These are phyloP conservation scores for Panellus pusillus DNA, from an alignment of 768 basidiomycete species.

Conservation along the genomic window DNA sequence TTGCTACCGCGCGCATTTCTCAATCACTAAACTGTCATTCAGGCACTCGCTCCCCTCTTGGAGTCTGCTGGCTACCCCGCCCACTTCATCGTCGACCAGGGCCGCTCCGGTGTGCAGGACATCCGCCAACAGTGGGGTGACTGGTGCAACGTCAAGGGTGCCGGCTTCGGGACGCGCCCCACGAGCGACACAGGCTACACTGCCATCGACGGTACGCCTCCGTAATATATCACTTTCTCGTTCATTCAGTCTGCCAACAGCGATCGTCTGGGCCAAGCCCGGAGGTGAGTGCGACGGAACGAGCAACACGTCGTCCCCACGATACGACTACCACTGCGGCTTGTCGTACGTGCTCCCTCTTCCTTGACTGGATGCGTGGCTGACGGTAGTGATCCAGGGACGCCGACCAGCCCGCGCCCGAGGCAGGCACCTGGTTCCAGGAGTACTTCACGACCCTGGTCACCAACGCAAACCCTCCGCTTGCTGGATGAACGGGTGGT, in stretches of 20 bases:
- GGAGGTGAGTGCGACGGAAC: constrained; percentile 70
- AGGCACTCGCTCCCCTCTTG: constrained; percentile 29
- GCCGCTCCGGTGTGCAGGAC: constrained; percentile 43
- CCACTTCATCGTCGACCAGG: constrained; percentile 46
- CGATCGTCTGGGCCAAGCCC: constrained; percentile 68
- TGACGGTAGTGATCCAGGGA: background rate
- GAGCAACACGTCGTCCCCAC: constrained; percentile 50
- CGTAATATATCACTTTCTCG: too few species aligned
- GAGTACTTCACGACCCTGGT: constrained; percentile 59
- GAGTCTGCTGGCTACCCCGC: constrained; percentile 7
- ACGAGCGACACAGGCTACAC: constrained; percentile 54
- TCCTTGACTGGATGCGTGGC: background rate
- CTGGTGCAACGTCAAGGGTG: constrained; percentile 29
- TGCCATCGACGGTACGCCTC: constrained; percentile 40
- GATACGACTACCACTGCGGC: constrained; percentile 54
- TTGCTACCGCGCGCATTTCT: too few species aligned
- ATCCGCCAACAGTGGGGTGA: constrained; percentile 44
- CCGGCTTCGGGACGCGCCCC: constrained; percentile 50
- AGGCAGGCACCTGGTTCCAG: constrained; percentile 25
- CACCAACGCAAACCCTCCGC: constrained; percentile 32
- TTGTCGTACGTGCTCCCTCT: constrained; percentile 35
- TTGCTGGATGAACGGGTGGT: too few species aligned
- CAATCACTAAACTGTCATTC: too few species aligned
- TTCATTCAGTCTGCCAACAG: constrained; percentile 2
- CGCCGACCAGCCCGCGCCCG: constrained; percentile 12